These are phyloP conservation scores for Theobroma cacao DNA, from an alignment of 345 rosid species.

Conservation along the genomic window DNA sequence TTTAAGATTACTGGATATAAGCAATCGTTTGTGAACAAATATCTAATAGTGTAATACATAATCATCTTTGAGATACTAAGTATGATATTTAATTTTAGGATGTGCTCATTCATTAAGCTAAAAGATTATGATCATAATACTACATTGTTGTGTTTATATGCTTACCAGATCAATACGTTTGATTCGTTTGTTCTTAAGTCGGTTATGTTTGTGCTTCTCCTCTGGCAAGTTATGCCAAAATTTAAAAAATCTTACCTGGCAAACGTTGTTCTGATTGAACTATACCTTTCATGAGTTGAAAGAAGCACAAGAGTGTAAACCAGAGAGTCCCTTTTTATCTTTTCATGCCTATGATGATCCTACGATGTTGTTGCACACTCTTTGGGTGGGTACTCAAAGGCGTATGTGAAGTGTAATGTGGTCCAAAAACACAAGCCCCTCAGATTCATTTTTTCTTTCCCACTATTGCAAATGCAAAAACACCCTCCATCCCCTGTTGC, in stretches of 20 bases:
- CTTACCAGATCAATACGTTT: too few relatives aligned
- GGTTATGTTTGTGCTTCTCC: too few relatives aligned
- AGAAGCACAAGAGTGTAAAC: not conserved
- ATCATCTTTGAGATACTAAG: too few relatives aligned
- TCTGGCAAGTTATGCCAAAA: not conserved
- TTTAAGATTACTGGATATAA: not conserved
- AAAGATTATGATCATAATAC: too few relatives aligned
- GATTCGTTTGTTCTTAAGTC: too few relatives aligned
- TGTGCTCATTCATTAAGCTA: too few relatives aligned
- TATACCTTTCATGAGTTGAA: not conserved
- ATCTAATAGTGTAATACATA: not conserved
- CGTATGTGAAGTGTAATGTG: not conserved
- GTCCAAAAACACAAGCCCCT: not conserved
- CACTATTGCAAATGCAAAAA: not conserved
- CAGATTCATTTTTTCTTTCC: conserved; percentile 10
- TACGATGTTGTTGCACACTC: not conserved
- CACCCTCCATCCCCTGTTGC: too few relatives aligned
- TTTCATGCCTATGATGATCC: not conserved
- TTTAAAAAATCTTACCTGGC: not conserved
- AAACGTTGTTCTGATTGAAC: not conserved
- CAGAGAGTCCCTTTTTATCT: not conserved
- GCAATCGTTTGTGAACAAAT: not conserved
- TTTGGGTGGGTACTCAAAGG: not conserved
- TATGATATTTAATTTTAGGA: not conserved
- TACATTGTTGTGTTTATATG: too few relatives aligned